Evolutionary conservation across 208 protist species (phyloP), one percentile per base, ranked within the genome.

Genomic region (Wallacemonas sp.): DNA sequence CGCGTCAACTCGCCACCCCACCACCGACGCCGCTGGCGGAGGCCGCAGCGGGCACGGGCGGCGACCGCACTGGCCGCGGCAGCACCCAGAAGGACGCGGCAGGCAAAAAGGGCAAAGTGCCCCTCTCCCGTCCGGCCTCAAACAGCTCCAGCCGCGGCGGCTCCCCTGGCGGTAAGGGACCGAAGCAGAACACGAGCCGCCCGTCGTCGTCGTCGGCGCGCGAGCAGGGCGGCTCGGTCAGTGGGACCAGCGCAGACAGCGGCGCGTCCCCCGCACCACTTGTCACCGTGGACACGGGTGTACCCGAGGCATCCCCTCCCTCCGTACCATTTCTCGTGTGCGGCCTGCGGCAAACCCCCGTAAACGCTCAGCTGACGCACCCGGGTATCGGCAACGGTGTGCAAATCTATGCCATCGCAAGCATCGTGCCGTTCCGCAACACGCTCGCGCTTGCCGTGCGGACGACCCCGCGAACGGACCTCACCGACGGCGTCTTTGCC

Each of bases 331-430:
- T n/a, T n/a, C n/a, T 78, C 52, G 30, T 79, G 1, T 81, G 79
- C 61, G 67, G 68, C 1, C 61, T 81, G 47, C 68, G 68, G n/a
- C 61, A 39, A 17, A 3, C 5, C 11, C 21, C n/a, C n/a, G n/a
- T n/a, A n/a, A 36, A 44, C 17, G 38, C 26, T 5, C 21, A 32
- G 33, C 4, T 8, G 38, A 8, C 29, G 27, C 48, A 16, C 23
- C 43, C 29, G n/a, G 74, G 67, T 29, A 23, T 62, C 27, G 63
- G 54, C 8, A 47, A 63, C 41, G 64, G 66, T 14, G 43, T 54
- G 44, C 87, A 92, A 72, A 44, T 95, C n/a, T 88, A 82, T 71
- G 68, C 83, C 11, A 81, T 95, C 36, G 71, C 70, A 23, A 62
- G 82, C 34, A 76, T 95, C 55, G 63, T 76, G 23, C 71, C 74